Conservation (phyloP, 2,329 filamentous ascomycete genomes). For the Trichoderma cornu-damae region DNA sequence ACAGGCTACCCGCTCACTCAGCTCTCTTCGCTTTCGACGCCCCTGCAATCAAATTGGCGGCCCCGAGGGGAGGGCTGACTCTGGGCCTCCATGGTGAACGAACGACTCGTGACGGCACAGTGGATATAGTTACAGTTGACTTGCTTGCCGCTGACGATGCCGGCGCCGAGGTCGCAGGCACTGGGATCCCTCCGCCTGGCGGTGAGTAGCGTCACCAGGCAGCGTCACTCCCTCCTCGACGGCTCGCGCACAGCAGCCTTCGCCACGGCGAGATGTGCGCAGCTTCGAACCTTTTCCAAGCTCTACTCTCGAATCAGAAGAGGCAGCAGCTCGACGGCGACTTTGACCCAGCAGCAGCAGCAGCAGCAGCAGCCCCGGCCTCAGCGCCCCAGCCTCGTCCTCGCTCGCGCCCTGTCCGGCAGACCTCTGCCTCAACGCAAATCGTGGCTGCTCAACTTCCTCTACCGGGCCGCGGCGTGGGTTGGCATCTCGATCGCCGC, state of each 20-base stretch:
- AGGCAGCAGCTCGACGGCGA: slow-evolving; percentile 12
- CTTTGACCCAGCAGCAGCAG: neutral
- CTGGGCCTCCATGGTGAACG: slow-evolving; percentile 4
- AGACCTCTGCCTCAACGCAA: slow-evolving; percentile 46
- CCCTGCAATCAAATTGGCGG: slow-evolving; percentile 8
- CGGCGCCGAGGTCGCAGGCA: neutral
- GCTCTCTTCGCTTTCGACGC: neutral
- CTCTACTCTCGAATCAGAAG: slow-evolving; percentile 17
- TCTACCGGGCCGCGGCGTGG: slow-evolving; percentile 60
- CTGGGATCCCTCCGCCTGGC: slow-evolving; percentile 17
- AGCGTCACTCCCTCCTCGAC: slow-evolving; percentile 14
- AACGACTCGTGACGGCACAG: neutral
- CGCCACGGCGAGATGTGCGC: slow-evolving; percentile 13
- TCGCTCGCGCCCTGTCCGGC: slow-evolving; percentile 45
- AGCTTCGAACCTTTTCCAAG: slow-evolving; percentile 24
- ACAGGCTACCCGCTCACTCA: neutral
- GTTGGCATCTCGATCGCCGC: slow-evolving; percentile 69
- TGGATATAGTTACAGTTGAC: too few relatives aligned
- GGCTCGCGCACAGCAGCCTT: slow-evolving; percentile 20
- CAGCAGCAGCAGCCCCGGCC: neutral
- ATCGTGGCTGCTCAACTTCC: slow-evolving; percentile 50
- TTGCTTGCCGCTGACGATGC: slow-evolving; percentile 9
- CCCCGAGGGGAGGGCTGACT: neutral
- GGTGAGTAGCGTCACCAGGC: slow-evolving; percentile 3
- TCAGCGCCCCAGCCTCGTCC: slow-evolving; percentile 17